phyloP scores from a whole-genome alignment of 108 stramenopile genomes.

The Discostella pseudostelligera region DNA sequence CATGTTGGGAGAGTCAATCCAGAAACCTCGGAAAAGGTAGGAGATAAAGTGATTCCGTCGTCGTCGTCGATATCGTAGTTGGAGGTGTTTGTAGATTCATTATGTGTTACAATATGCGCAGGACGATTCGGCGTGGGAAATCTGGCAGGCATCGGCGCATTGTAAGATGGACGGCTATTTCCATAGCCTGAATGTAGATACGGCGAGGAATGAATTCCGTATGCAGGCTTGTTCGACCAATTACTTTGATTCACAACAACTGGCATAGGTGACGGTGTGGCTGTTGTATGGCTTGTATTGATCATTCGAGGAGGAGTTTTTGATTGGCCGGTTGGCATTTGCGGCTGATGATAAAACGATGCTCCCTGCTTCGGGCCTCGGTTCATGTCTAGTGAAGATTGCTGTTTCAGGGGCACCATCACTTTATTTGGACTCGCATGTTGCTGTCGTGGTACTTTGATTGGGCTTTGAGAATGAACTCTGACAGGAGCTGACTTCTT shows the following conservation, averaged over 20 bases:
- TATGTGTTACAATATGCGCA: conserved; percentile 13
- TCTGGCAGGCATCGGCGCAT: conserved; percentile 1
- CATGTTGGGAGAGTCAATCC: conserved; percentile 34
- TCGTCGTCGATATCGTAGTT: conserved; percentile 28
- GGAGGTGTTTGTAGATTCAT: not conserved
- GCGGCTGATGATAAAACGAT: not conserved
- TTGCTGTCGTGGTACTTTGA: conserved; percentile 6
- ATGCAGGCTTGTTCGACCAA: conserved; percentile 5
- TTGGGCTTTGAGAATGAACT: not conserved
- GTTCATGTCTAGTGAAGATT: not conserved
- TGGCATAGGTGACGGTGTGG: conserved; percentile 16
- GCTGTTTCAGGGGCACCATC: not conserved
- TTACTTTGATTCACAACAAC: conserved; percentile 3
- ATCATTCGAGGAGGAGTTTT: conserved; percentile 14
- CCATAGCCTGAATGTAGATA: not conserved
- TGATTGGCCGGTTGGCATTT: conserved; percentile 1
- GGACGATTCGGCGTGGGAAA: conserved; percentile 1
- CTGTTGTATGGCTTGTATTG: not conserved
- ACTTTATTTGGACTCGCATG: conserved; percentile 5
- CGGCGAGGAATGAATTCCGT: not conserved
- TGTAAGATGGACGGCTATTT: not conserved
- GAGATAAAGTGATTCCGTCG: conserved; percentile 46
- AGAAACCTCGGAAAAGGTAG: conserved; percentile 43
- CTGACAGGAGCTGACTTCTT: not conserved
- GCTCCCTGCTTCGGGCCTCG: not conserved